These are phyloP conservation scores for Phoma sp. DNA, from an alignment of 2,329 filamentous ascomycete species.

Conservation along the genomic window DNA sequence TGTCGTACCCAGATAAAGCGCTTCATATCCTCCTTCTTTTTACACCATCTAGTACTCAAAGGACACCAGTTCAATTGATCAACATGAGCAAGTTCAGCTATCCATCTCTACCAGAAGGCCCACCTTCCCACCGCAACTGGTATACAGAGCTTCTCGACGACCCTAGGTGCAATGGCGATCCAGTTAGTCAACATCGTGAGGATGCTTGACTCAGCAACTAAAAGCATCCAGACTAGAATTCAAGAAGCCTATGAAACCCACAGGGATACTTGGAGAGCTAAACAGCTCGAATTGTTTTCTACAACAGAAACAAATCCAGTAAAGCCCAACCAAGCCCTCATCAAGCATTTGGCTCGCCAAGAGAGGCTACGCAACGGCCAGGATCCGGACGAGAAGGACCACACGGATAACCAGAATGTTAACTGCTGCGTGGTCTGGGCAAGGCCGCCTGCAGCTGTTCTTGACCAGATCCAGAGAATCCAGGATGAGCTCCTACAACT, in stretches of 20 bases:
- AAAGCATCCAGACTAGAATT: neutral
- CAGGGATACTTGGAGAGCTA: constrained; percentile 4
- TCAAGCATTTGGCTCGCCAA: constrained; percentile 15
- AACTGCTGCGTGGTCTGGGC: constrained; percentile 19
- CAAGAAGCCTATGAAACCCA: constrained; percentile 16
- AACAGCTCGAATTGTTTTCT: constrained; percentile 9
- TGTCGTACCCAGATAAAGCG: neutral
- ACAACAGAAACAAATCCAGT: constrained; percentile 5
- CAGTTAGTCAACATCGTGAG: constrained; percentile 1
- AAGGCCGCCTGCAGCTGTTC: constrained; percentile 6
- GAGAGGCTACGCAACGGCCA: neutral
- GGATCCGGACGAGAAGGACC: neutral
- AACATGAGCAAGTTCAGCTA: constrained; percentile 15
- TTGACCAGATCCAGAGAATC: constrained; percentile 3
- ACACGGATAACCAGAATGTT: constrained; percentile 11
- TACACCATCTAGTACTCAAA: neutral
- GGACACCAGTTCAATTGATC: neutral
- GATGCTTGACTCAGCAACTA: neutral
- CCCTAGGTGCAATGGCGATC: constrained; percentile 8
- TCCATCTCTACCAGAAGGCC: constrained; percentile 11
- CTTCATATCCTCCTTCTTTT: neutral
- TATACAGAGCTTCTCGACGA: constrained; percentile 21
- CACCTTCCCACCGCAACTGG: constrained; percentile 20
- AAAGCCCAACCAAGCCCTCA: constrained; percentile 15
- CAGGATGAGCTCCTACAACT: constrained; percentile 1